Evolutionary conservation across 306 rosid species (phyloP).

Genomic region (Bauhinia variegata): DNA sequence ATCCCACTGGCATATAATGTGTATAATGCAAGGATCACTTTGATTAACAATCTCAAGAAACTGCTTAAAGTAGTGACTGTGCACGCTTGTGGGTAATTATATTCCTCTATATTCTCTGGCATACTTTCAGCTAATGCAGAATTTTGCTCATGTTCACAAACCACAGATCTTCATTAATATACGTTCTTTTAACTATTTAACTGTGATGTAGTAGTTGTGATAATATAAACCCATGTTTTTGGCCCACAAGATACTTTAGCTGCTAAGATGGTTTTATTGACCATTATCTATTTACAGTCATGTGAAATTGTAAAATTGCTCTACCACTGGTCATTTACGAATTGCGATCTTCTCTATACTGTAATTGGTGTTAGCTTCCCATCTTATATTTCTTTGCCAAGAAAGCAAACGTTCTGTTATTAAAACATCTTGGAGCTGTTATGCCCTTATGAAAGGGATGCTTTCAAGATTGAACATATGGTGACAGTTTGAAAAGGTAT

Average conservation of each 20-base stretch:
- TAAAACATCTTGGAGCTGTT: conserved; percentile 20
- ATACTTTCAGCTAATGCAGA: background rate
- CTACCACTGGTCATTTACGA: background rate
- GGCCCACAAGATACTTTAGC: conserved; percentile 12
- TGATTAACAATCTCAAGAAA: conserved; percentile 91
- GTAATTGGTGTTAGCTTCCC: background rate
- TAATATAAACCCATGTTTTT: conserved; percentile 18
- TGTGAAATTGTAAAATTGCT: conserved; percentile 4
- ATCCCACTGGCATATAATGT: conserved; percentile 75
- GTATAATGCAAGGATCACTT: conserved; percentile 73
- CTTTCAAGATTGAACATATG: background rate
- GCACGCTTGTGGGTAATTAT: conserved; percentile 88
- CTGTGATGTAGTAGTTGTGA: conserved; percentile 12
- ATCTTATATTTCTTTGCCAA: background rate
- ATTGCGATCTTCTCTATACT: background rate
- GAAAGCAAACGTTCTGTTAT: conserved; percentile 25
- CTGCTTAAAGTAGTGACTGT: conserved; percentile 76
- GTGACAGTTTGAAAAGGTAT: too few relatives aligned
- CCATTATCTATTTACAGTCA: conserved; percentile 16
- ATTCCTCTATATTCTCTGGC: conserved; percentile 20
- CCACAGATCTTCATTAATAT: background rate
- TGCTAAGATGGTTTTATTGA: conserved; percentile 9
- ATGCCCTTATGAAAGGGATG: conserved; percentile 4
- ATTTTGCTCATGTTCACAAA: conserved; percentile 29
- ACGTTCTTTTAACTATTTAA: background rate